Conservation (phyloP, 2,329 filamentous ascomycete genomes). For the Ceratocystis cacaofunesta region DNA sequence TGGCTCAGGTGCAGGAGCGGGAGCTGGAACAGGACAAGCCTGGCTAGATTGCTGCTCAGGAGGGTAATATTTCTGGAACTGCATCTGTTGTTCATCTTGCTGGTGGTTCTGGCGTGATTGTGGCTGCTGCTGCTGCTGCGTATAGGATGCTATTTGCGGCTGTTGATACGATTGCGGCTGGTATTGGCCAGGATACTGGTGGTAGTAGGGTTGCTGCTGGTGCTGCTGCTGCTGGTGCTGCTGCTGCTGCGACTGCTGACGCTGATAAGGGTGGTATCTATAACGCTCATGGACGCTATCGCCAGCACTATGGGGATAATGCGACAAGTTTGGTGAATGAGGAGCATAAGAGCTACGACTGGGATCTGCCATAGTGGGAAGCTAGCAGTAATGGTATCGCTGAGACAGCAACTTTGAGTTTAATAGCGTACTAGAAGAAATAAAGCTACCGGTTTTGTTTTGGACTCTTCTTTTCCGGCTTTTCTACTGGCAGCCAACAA, state of each 20-base stretch:
- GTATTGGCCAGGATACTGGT: slow-evolving; percentile 2
- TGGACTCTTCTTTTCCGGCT: neutral
- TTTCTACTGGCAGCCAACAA: neutral
- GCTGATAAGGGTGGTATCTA: slow-evolving; percentile 3
- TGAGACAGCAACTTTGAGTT: neutral
- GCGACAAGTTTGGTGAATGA: neutral
- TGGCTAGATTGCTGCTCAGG: slow-evolving; percentile 19
- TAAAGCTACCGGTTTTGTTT: neutral
- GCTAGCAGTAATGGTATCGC: neutral
- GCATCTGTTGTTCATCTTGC: neutral
- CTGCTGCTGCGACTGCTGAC: neutral
- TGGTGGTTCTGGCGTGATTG: neutral
- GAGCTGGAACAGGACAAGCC: neutral
- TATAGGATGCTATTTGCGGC: neutral
- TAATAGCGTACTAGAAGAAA: neutral
- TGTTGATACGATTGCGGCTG: neutral
- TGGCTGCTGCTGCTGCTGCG: neutral
- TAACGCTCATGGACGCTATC: neutral
- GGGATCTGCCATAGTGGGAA: slow-evolving; percentile 4
- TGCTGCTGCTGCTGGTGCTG: neutral
- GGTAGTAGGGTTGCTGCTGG: neutral
- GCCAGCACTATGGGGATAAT: neutral
- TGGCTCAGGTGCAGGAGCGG: neutral
- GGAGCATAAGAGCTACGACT: neutral
- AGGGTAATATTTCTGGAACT: slow-evolving; percentile 18